Evolutionary conservation across 805 yeast species (phyloP), one percentile per base, ranked within the genome.

Genomic region (Yamadazyma scolyti): DNA sequence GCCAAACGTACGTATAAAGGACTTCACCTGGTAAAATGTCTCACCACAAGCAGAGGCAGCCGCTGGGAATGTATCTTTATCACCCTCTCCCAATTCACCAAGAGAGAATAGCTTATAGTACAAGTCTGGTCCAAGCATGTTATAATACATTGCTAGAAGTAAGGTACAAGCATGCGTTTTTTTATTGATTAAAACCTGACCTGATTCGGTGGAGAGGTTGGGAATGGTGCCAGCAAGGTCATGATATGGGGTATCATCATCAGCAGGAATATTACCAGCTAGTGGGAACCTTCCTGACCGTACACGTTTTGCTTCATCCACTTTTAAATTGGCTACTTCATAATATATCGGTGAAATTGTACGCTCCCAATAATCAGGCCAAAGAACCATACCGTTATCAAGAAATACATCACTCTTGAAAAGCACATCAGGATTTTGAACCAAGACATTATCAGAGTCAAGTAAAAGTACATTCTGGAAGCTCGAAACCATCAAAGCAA

Each of bases 191-290:
- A 77, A 47, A 34, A 82, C 47, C 49, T 80, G 84, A 4, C 88
- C 88, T 1, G 82, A 72, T 54, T 81, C 88, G 3, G 84, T 68
- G 0, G 86, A 74, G 33, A 75, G 70, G 44, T 80, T 82, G 6
- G 87, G 82, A 25, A 82, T 67, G 0, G 88, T 66, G 3, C 85
- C 84, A 36, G 72, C 69, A 28, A 79, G 61, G 48, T 81, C 87
- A 44, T 80, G 85, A 41, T 61, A 73, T 0, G 82, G 74, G 2
- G 71, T 43, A 3, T 32, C 32, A n/a, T 24, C 31, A 6, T 30
- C 38, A n/a, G 27, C 30, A 4, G 31, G 11, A 3, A 14, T 29
- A 10, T 31, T 33, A n/a, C 21, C 28, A n/a, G 37, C 30, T 9
- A 56, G 39, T 2, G 59, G 56, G 25, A 47, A 54, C 16, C 59